phyloP scores from a whole-genome alignment of 257 asterid genomes.

The Paulownia fortunei region DNA sequence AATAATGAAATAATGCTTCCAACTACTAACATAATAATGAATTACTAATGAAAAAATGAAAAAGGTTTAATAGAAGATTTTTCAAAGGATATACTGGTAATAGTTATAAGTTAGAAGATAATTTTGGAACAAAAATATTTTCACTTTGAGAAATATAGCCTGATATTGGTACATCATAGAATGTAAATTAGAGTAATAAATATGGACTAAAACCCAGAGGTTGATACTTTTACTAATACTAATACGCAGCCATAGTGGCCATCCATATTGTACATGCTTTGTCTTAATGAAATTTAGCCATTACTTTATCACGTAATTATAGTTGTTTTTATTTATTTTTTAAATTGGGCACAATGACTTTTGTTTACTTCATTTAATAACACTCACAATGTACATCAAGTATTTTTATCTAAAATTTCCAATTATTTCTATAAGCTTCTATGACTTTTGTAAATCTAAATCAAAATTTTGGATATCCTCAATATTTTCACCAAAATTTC shows the following conservation, averaged over 20 bases:
- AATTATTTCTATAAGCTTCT: too few species aligned
- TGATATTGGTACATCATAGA: background rate
- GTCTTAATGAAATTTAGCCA: background rate
- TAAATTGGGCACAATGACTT: too few species aligned
- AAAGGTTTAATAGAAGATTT: background rate
- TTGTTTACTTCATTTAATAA: too few species aligned
- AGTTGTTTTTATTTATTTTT: too few species aligned
- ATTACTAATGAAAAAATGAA: too few species aligned
- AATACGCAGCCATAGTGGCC: background rate
- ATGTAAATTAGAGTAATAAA: background rate
- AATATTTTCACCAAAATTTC: too few species aligned
- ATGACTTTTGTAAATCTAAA: too few species aligned
- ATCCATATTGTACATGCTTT: background rate
- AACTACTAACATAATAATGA: too few species aligned
- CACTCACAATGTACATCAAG: too few species aligned
- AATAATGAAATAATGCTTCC: too few species aligned
- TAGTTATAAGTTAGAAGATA: background rate
- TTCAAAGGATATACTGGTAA: background rate
- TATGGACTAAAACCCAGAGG: background rate
- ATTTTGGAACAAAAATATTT: background rate
- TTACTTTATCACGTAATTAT: background rate
- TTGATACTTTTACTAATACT: background rate
- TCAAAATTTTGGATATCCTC: too few species aligned
- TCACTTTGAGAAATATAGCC: background rate
- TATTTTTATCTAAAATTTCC: too few species aligned